phyloP scores from a whole-genome alignment of 495 filamentous ascomycete species.

The Mytilinidion resinicola region DNA sequence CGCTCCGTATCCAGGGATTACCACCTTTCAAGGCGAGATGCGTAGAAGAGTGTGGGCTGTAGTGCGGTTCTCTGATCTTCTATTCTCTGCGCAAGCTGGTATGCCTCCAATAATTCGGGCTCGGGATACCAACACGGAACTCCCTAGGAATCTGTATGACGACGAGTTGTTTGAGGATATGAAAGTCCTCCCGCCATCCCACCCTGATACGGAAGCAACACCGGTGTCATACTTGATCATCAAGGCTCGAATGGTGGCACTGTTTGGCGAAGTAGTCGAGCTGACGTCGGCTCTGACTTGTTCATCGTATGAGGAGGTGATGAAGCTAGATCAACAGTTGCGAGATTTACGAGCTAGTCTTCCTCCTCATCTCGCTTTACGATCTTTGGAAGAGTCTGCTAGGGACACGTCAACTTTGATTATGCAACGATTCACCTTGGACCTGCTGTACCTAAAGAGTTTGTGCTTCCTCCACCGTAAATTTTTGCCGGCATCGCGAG shows the following conservation, averaged over 20 bases:
- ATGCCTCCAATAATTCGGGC: slow-evolving; percentile 83
- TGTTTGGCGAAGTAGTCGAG: slow-evolving; percentile 57
- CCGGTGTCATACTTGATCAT: slow-evolving; percentile 83
- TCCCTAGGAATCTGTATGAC: slow-evolving; percentile 87
- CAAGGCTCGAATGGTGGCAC: slow-evolving; percentile 60
- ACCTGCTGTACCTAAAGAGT: slow-evolving; percentile 76
- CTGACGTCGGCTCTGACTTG: slow-evolving; percentile 43
- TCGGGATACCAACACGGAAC: slow-evolving; percentile 74
- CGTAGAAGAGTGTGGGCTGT: slow-evolving; percentile 82
- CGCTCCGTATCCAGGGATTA: slow-evolving; percentile 72
- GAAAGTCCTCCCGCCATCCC: slow-evolving; percentile 66
- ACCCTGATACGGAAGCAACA: slow-evolving; percentile 71
- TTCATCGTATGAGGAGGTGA: slow-evolving; percentile 67
- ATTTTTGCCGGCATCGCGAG: slow-evolving; percentile 63
- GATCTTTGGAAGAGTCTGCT: slow-evolving; percentile 63
- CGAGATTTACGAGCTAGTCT: slow-evolving; percentile 60
- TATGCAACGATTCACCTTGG: slow-evolving; percentile 73
- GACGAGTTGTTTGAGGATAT: slow-evolving; percentile 83
- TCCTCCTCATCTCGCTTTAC: slow-evolving; percentile 63
- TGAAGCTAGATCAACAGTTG: slow-evolving; percentile 66
- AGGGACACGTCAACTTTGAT: slow-evolving; percentile 70
- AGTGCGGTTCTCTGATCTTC: slow-evolving; percentile 70
- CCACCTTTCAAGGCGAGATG: slow-evolving; percentile 87
- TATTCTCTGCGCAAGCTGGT: slow-evolving; percentile 88
- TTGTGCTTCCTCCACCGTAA: slow-evolving; percentile 79